phyloP scores from a whole-genome alignment of 192 early-diverging fungal species.

The Rhizoclosmatium globosum region DNA sequence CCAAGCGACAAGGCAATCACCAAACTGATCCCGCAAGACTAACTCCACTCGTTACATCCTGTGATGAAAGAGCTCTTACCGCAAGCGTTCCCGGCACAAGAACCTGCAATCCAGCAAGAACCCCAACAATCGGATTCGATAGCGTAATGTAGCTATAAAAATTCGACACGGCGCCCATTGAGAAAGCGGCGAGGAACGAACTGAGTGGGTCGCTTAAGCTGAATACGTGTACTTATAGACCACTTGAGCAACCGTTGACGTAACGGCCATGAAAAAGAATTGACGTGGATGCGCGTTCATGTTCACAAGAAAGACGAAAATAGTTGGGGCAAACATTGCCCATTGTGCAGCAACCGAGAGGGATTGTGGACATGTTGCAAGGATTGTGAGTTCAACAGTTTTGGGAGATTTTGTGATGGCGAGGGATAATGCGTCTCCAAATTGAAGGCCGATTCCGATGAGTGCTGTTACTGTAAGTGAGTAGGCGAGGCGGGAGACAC shows the following conservation, averaged over 20 bases:
- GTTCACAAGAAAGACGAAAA: slow-evolving; percentile 34
- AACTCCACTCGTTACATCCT: slow-evolving; percentile 36
- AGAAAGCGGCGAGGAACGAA: slow-evolving; percentile 37
- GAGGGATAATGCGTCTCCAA: slow-evolving; percentile 41
- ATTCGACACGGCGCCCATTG: slow-evolving; percentile 39
- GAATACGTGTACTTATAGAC: slow-evolving; percentile 9
- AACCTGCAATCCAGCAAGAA: slow-evolving; percentile 36
- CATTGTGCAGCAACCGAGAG: slow-evolving; percentile 2
- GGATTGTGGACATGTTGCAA: slow-evolving; percentile 17
- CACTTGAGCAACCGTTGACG: slow-evolving; percentile 36
- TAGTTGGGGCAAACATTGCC: slow-evolving; percentile 43
- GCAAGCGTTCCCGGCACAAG: slow-evolving; percentile 45
- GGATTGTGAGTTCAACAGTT: slow-evolving; percentile 22
- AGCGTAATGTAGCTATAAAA: slow-evolving; percentile 37
- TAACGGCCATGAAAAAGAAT: slow-evolving; percentile 43
- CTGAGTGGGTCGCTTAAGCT: slow-evolving; percentile 33
- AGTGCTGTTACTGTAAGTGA: slow-evolving; percentile 45
- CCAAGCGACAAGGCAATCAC: slow-evolving; percentile 39
- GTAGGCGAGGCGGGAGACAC: slow-evolving; percentile 41
- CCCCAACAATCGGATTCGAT: slow-evolving; percentile 42
- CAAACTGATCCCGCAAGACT: slow-evolving; percentile 27
- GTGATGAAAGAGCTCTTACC: slow-evolving; percentile 30
- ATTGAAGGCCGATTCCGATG: slow-evolving; percentile 49
- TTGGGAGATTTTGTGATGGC: not conserved
- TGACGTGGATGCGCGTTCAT: slow-evolving; percentile 46